These are phyloP conservation scores for Hericium erinaceus DNA, from an alignment of 768 basidiomycete species.

Conservation along the genomic window DNA sequence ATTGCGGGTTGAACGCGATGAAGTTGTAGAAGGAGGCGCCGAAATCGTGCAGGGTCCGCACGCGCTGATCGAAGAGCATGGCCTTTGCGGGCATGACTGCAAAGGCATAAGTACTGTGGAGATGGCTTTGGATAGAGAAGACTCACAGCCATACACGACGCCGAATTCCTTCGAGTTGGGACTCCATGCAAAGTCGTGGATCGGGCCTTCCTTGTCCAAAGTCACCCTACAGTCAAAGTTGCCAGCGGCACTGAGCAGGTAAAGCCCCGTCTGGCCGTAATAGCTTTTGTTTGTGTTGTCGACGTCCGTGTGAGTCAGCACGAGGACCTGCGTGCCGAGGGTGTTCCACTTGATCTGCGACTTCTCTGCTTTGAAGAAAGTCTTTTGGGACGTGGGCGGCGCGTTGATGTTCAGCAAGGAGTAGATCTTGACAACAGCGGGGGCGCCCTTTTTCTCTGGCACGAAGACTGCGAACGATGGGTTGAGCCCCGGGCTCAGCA, in stretches of 20 bases:
- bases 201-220: constrained; percentile 92
- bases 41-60: constrained; percentile 83
- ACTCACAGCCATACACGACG: constrained; percentile 93
- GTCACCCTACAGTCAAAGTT: constrained; percentile 87
- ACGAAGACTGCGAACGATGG: constrained; percentile 88
- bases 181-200: constrained; percentile 95
- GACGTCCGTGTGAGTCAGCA: constrained; percentile 93
- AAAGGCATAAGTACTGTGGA: not conserved
- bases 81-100: constrained; percentile 93
- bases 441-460: constrained; percentile 93
- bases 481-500: constrained; percentile 77
- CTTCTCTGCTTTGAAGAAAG: constrained; percentile 93
- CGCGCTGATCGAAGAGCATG: constrained; percentile 85
- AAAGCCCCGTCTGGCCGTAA: constrained; percentile 95
- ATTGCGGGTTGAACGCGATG: constrained; percentile 91
- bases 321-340: constrained; percentile 83
- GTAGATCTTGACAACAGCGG: constrained; percentile 82
- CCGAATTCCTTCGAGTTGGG: constrained; percentile 96
- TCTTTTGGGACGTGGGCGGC: constrained; percentile 78
- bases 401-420: constrained; percentile 52
- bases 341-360: constrained; percentile 94
- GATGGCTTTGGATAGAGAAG: not conserved
- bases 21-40: constrained; percentile 87
- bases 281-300: constrained; percentile 97
- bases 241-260: constrained; percentile 84